These are phyloP conservation scores for Astragalus glycyphyllos DNA, from an alignment of 306 rosid species.

Conservation along the genomic window DNA sequence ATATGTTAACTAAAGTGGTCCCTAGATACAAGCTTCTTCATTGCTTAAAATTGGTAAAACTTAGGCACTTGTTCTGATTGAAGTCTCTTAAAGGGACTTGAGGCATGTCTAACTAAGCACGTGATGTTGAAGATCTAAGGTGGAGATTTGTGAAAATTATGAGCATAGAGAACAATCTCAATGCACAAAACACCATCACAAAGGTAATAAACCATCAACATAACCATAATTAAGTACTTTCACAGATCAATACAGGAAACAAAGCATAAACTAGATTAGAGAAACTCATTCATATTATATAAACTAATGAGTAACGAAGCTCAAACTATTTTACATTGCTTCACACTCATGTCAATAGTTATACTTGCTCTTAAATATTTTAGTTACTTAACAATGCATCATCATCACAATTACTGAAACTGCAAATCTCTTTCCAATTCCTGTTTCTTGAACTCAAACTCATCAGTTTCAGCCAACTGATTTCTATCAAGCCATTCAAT, in stretches of 20 bases:
- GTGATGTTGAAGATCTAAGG: too few relatives aligned
- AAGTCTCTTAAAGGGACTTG: too few relatives aligned
- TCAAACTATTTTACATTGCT: conserved; percentile 32
- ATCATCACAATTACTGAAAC: neutral
- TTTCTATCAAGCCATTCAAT: conserved; percentile 52
- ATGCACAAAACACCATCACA: neutral
- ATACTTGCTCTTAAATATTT: neutral
- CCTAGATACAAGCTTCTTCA: too few relatives aligned
- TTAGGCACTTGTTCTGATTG: too few relatives aligned
- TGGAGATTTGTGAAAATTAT: too few relatives aligned
- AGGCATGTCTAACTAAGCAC: too few relatives aligned
- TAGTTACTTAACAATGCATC: neutral
- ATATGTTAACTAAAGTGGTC: too few relatives aligned
- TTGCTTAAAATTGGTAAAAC: too few relatives aligned
- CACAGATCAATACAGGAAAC: neutral
- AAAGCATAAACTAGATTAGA: neutral
- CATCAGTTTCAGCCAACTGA: conserved; percentile 52
- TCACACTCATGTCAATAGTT: neutral
- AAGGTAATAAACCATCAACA: conserved; percentile 6
- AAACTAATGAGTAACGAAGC: conserved; percentile 19
- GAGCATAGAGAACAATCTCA: too few relatives aligned
- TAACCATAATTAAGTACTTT: neutral
- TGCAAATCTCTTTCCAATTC: conserved; percentile 39
- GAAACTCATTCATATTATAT: neutral
- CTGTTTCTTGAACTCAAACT: conserved; percentile 47